These are phyloP conservation scores for Carex parvula DNA, from an alignment of 176 grass and related monocot species.

Conservation along the genomic window DNA sequence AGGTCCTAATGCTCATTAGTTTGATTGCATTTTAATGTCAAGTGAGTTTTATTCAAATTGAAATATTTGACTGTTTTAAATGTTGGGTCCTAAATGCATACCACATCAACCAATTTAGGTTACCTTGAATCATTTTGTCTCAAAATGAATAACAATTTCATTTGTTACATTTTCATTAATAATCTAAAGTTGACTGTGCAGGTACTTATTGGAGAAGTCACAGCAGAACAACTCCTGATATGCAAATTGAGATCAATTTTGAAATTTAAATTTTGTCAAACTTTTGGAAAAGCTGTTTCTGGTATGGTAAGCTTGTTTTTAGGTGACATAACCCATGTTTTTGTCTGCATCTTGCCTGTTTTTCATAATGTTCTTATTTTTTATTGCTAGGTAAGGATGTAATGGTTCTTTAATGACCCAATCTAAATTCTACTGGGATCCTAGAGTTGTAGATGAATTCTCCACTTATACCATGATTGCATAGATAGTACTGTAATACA, in stretches of 20 bases:
- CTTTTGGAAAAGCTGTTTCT: background rate
- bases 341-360: background rate
- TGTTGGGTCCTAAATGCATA: background rate
- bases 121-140: background rate
- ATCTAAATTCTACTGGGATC: background rate
- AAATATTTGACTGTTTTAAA: background rate
- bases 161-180: conserved; percentile 1
- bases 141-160: background rate
- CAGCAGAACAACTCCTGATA: background rate
- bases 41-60: background rate
- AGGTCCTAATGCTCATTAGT: background rate
- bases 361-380: background rate
- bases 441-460: background rate
- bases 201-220: background rate
- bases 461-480: background rate
- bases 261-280: background rate
- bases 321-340: background rate
- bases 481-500: background rate
- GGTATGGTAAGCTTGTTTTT: background rate
- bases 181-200: background rate
- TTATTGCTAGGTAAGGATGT: background rate
- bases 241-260: background rate
- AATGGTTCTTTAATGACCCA: background rate
- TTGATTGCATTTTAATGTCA: background rate
- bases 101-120: background rate